These are phyloP conservation scores for Vitis riparia DNA, from an alignment of 164 flowering plant species.

Conservation along the genomic window DNA sequence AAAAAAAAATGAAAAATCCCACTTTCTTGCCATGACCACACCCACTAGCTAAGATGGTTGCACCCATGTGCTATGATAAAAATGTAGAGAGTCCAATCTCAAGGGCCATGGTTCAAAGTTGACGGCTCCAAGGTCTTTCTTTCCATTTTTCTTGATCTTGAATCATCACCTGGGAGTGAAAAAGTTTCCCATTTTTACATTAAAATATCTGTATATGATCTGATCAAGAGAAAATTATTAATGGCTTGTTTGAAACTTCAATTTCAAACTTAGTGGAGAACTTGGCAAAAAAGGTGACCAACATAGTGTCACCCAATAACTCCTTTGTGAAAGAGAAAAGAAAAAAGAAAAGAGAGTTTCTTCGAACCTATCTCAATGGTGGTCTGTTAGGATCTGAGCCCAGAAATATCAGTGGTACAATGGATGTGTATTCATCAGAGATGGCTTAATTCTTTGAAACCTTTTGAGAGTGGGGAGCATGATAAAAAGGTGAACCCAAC, in stretches of 20 bases:
- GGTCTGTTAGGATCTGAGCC: no score
- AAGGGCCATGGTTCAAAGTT: constrained; percentile 24
- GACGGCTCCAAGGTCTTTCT: constrained; percentile 17
- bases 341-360: no score
- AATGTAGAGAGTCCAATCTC: constrained; percentile 13
- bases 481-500: neutral
- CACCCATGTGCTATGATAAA: constrained; percentile 2
- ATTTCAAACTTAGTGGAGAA: no score
- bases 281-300: no score
- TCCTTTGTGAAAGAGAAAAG: no score
- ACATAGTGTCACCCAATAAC: no score
- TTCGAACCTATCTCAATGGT: no score
- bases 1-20: neutral
- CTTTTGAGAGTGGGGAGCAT: constrained; percentile 1
- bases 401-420: no score
- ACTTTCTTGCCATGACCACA: neutral
- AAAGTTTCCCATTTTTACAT: neutral
- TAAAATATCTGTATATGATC: neutral
- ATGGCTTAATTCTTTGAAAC: neutral
- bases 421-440: no score
- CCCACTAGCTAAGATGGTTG: neutral
- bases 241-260: no score
- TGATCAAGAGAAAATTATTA: neutral
- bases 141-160: neutral
- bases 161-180: neutral